Evolutionary conservation across 176 grass and related monocot genomes (phyloP).

Genomic region (Lolium multiflorum): DNA sequence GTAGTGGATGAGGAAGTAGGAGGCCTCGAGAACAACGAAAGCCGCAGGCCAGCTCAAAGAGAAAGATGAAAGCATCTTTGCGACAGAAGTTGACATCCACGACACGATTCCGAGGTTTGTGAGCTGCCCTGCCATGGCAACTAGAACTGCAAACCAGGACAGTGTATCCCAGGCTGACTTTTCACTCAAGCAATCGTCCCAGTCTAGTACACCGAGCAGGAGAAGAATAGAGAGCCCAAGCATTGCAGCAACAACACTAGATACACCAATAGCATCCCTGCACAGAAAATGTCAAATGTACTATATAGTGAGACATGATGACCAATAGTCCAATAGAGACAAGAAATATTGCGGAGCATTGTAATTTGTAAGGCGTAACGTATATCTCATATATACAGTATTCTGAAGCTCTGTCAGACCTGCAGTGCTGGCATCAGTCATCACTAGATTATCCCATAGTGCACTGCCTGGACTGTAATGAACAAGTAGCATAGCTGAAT

Average conservation of each 20-base stretch:
- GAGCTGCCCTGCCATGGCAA: conserved; percentile 86
- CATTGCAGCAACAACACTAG: conserved; percentile 89
- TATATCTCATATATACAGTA: neutral
- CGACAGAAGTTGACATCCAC: conserved; percentile 83
- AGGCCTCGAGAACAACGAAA: conserved; percentile 72
- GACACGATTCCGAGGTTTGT: conserved; percentile 84
- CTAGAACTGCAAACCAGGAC: conserved; percentile 84
- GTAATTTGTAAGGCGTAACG: neutral
- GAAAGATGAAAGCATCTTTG: conserved; percentile 68
- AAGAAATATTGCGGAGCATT: neutral
- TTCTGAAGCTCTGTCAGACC: conserved; percentile 7
- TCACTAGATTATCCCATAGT: conserved; percentile 8
- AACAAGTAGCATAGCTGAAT: neutral
- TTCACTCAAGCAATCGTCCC: conserved; percentile 90
- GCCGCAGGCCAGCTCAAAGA: conserved; percentile 77
- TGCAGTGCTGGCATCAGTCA: neutral
- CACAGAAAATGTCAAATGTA: conserved; percentile 1
- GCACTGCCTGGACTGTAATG: neutral
- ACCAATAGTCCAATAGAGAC: neutral
- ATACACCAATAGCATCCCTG: conserved; percentile 72
- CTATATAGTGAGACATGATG: neutral
- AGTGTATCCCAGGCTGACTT: conserved; percentile 93
- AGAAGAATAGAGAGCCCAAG: conserved; percentile 92
- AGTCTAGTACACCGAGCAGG: conserved; percentile 79
- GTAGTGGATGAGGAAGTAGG: conserved; percentile 88